Conservation (phyloP, 1,284 basidiomycete species). For the Somion occarium region DNA sequence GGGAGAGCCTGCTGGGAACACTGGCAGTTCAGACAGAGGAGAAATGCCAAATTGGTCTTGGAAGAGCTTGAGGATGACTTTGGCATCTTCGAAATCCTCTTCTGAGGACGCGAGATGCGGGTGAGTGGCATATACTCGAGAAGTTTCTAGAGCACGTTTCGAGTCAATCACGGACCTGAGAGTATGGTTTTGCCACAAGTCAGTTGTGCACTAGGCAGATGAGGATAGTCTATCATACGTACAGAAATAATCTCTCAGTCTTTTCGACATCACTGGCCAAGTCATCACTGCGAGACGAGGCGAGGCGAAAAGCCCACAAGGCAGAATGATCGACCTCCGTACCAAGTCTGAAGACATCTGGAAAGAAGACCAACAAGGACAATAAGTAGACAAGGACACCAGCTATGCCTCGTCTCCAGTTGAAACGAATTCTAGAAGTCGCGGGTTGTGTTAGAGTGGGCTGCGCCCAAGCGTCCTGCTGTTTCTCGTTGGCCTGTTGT, state of each 20-base stretch:
- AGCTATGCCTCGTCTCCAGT: too few species aligned
- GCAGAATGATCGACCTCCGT: too few species aligned
- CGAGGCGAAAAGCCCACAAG: too few species aligned
- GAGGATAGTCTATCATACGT: not conserved
- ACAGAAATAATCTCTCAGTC: slow-evolving; percentile 7
- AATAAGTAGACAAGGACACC: too few species aligned
- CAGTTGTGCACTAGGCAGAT: not conserved
- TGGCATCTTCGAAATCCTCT: slow-evolving; percentile 63
- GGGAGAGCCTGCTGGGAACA: slow-evolving; percentile 62
- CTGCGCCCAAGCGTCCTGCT: too few species aligned
- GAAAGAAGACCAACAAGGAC: too few species aligned
- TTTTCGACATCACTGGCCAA: not conserved
- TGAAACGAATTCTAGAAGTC: too few species aligned
- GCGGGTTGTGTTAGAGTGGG: too few species aligned
- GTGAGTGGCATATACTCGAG: slow-evolving; percentile 56
- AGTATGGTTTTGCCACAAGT: too few species aligned
- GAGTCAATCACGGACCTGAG: slow-evolving; percentile 52
- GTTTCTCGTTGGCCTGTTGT: not conserved
- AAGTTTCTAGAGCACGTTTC: slow-evolving; percentile 50
- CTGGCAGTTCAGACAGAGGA: slow-evolving; percentile 38
- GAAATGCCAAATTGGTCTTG: slow-evolving; percentile 55
- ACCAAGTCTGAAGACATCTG: too few species aligned
- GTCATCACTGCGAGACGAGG: too few species aligned
- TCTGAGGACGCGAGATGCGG: slow-evolving; percentile 71
- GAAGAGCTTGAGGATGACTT: slow-evolving; percentile 57